Conservation (phyloP, 225 moss, liverwort and hornwort genomes). For the Polytrichum formosum region DNA sequence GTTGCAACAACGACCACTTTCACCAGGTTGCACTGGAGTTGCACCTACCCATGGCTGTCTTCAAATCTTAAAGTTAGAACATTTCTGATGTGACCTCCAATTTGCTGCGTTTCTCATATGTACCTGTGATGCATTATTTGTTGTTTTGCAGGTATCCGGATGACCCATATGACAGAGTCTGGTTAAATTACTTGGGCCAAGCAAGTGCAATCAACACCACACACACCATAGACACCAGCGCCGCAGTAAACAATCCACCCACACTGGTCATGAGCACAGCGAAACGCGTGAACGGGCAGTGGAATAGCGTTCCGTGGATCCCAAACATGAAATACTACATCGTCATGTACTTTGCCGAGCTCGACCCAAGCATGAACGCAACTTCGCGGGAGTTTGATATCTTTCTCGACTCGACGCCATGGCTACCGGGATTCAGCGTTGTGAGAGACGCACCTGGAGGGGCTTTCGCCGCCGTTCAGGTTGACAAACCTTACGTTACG, state of each 20-base stretch:
- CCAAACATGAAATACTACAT: slow-evolving; percentile 36
- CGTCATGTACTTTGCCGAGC: slow-evolving; percentile 50
- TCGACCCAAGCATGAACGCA: slow-evolving; percentile 34
- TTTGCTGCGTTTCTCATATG: no score
- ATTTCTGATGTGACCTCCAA: not conserved
- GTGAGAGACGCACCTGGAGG: slow-evolving; percentile 13
- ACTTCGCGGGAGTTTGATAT: slow-evolving; percentile 39
- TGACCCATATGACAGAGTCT: slow-evolving; percentile 46
- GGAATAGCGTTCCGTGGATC: slow-evolving; percentile 24
- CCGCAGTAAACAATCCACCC: slow-evolving; percentile 40
- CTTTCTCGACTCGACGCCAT: slow-evolving; percentile 39
- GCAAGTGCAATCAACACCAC: slow-evolving; percentile 32
- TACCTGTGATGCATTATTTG: not conserved
- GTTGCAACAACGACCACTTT: no score
- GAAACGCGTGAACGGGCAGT: slow-evolving; percentile 28
- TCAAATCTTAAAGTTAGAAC: no score
- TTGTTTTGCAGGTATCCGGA: slow-evolving; percentile 35
- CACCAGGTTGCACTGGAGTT: no score
- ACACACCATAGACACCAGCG: slow-evolving; percentile 7
- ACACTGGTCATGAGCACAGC: slow-evolving; percentile 39
- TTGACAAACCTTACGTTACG: slow-evolving; percentile 23
- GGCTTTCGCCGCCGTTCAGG: slow-evolving; percentile 34
- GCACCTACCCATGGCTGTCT: no score
- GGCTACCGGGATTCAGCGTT: slow-evolving; percentile 46
- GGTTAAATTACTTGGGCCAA: slow-evolving; percentile 27